These are phyloP conservation scores for Auricularia sp. DNA, from an alignment of 768 basidiomycete species.

Conservation along the genomic window DNA sequence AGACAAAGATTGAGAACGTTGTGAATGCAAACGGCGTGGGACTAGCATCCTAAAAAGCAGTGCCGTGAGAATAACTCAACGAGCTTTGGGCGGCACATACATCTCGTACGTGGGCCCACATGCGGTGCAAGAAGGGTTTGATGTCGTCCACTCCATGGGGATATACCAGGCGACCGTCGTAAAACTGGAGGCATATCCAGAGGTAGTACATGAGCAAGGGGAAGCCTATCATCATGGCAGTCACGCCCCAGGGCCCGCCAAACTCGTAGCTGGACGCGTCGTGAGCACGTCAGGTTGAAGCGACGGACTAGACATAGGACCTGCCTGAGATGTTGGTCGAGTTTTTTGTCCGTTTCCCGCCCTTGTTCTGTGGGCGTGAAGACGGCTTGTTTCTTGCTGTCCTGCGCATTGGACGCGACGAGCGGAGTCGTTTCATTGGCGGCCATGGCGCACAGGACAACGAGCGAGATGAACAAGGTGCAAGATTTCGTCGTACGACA, in stretches of 20 bases:
- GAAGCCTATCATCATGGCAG: constrained; percentile 90
- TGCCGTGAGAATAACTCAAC: not conserved
- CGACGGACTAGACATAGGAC: constrained; percentile 1
- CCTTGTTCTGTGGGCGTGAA: constrained; percentile 51
- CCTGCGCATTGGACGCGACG: not conserved
- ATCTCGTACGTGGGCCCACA: constrained; percentile 77
- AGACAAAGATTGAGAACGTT: constrained; percentile 80
- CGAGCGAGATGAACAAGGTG: not conserved
- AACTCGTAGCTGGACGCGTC: constrained; percentile 70
- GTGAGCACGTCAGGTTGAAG: not conserved
- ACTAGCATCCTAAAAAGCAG: constrained; percentile 64
- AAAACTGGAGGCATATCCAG: constrained; percentile 95
- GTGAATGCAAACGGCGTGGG: constrained; percentile 84
- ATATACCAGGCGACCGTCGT: constrained; percentile 70
- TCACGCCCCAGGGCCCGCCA: constrained; percentile 85
- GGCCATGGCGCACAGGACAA: not conserved
- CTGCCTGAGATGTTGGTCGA: constrained; percentile 56
- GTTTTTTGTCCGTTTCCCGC: constrained; percentile 55
- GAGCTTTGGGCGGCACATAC: constrained; percentile 33
- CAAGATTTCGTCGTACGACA: not conserved
- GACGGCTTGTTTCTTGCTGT: not conserved
- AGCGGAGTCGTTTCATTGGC: not conserved
- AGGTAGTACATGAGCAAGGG: constrained; percentile 97
- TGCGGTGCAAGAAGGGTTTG: constrained; percentile 61
- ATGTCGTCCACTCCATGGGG: constrained; percentile 64